These are phyloP conservation scores for Kwoniella shivajii DNA, from an alignment of 1,284 basidiomycete genomes.

Conservation along the genomic window DNA sequence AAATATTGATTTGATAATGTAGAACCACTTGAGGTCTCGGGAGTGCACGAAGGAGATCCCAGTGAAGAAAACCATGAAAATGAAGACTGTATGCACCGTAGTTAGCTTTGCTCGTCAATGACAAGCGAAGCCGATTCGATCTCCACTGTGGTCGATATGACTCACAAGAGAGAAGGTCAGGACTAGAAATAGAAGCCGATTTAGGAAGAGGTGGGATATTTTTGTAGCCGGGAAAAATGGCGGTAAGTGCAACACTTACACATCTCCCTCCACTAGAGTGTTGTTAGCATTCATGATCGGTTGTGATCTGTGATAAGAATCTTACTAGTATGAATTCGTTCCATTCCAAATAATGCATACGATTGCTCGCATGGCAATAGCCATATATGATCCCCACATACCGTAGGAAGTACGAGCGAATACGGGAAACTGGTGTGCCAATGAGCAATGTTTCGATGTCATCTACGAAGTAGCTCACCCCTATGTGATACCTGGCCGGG, in stretches of 20 bases:
- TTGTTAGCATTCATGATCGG: too few relatives aligned
- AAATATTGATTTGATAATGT: conserved; percentile 62
- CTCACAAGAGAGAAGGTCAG: conserved; percentile 60
- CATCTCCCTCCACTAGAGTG: conserved; percentile 28
- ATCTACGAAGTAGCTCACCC: not conserved
- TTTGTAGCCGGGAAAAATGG: conserved; percentile 32
- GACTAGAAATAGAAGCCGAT: conserved; percentile 40
- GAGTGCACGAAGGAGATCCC: conserved; percentile 73
- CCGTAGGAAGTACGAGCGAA: conserved; percentile 18
- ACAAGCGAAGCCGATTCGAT: not conserved
- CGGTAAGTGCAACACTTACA: conserved; percentile 25
- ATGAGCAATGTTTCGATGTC: not conserved
- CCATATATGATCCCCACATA: conserved; percentile 24
- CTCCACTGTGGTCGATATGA: not conserved
- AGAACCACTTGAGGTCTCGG: conserved; percentile 69
- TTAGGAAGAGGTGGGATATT: conserved; percentile 20
- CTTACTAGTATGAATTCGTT: conserved; percentile 34
- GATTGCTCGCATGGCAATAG: conserved; percentile 21
- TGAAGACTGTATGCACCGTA: conserved; percentile 55
- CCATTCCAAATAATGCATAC: conserved; percentile 40
- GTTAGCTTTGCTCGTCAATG: not conserved
- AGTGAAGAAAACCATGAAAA: conserved; percentile 63
- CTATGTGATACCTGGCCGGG: conserved; percentile 24
- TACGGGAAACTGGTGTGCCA: conserved; percentile 12
- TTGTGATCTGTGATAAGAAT: not conserved